A percentile compares a stretch with the other conserved stretches of the same genome.
Conservation (phyloP, 2,329 filamentous ascomycete genomes). For the Stylonectria norvegica region DNA sequence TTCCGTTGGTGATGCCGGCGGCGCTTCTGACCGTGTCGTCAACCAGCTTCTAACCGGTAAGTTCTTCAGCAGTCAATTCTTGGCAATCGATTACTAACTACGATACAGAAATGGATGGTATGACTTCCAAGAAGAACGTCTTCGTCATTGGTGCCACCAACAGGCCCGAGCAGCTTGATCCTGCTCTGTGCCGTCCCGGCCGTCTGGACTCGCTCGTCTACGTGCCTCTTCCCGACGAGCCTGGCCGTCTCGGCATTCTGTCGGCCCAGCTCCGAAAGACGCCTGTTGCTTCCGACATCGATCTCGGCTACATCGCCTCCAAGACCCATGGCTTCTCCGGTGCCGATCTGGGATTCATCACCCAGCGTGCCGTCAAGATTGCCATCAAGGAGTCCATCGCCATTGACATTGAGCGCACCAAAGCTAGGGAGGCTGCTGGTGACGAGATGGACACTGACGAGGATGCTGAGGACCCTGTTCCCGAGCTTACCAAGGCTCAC, state of each 20-base stretch:
- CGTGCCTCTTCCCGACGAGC: slow-evolving; percentile 91
- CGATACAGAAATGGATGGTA: slow-evolving; percentile 86
- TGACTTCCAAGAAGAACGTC: slow-evolving; percentile 99
- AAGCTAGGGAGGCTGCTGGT: slow-evolving; percentile 82
- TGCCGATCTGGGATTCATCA: slow-evolving; percentile 99
- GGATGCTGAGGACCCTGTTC: slow-evolving; percentile 85
- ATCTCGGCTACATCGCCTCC: slow-evolving; percentile 86
- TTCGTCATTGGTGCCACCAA: slow-evolving; percentile 99
- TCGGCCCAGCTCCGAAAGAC: slow-evolving; percentile 98
- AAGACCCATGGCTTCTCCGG: slow-evolving; percentile 99
- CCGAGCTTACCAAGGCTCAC: slow-evolving; percentile 91
- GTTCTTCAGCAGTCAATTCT: slow-evolving; percentile 29
- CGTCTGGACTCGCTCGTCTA: slow-evolving; percentile 99
- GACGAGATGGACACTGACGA: slow-evolving; percentile 70
- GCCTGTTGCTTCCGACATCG: slow-evolving; percentile 80
- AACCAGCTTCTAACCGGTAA: slow-evolving; percentile 97
- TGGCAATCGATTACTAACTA: slow-evolving; percentile 37
- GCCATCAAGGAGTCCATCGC: slow-evolving; percentile 97
- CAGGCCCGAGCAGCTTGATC: slow-evolving; percentile 96
- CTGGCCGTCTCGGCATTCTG: slow-evolving; percentile 83
- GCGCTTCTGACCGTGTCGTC: slow-evolving; percentile 98
- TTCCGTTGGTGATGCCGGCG: slow-evolving; percentile 90
- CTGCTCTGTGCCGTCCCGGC: slow-evolving; percentile 94
- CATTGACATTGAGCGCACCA: slow-evolving; percentile 81
- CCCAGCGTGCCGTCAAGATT: slow-evolving; percentile 97